Conservation (phyloP, 108 stramenopile species). For the Bacterosira constricta region DNA sequence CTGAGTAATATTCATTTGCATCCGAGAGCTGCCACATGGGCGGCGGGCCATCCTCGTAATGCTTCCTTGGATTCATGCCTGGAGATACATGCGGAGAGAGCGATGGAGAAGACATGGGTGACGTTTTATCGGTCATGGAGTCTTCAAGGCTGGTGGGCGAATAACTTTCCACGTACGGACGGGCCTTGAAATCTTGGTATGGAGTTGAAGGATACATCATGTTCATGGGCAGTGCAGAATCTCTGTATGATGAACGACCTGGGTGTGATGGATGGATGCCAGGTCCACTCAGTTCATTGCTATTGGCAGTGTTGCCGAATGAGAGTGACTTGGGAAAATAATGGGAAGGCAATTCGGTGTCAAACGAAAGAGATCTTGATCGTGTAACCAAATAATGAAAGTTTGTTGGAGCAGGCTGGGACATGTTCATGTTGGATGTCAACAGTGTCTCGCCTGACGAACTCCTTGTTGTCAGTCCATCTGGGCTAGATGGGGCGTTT, state of each 20-base stretch:
- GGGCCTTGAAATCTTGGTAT: slow-evolving; percentile 19
- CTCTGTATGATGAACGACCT: slow-evolving; percentile 5
- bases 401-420: neutral
- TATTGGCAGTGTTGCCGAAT: neutral
- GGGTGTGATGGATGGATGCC: slow-evolving; percentile 31
- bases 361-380: slow-evolving; percentile 22
- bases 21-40: slow-evolving; percentile 42
- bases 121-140: slow-evolving; percentile 45
- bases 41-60: slow-evolving; percentile 1
- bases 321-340: slow-evolving; percentile 14
- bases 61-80: slow-evolving; percentile 12
- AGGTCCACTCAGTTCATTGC: slow-evolving; percentile 5
- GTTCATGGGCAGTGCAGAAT: slow-evolving; percentile 20
- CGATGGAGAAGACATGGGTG: slow-evolving; percentile 46
- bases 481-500: slow-evolving; percentile 11
- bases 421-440: slow-evolving; percentile 33
- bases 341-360: slow-evolving; percentile 1
- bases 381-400: slow-evolving; percentile 10
- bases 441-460: slow-evolving; percentile 38
- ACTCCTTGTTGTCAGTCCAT: neutral
- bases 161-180: neutral
- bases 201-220: slow-evolving; percentile 18
- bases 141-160: slow-evolving; percentile 42
- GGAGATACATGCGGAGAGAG: slow-evolving; percentile 47
- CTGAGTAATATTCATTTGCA: slow-evolving; percentile 28